Base-by-base conservation (phyloP, 2,329 filamentous ascomycete species). In the Aureobasidium vineae region DNA sequence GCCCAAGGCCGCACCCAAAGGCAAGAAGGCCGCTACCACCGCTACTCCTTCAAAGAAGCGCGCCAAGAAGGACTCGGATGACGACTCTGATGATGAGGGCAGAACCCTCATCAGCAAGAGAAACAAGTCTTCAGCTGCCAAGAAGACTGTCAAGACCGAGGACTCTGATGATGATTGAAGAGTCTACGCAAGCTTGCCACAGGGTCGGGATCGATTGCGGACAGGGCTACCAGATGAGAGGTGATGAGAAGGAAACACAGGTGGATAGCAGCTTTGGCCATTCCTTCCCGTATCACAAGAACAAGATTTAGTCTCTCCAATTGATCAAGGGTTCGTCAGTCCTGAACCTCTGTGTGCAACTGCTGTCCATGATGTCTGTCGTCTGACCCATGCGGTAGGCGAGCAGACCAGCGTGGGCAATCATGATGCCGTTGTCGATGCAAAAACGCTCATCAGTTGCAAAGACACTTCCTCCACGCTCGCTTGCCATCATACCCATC, bases 391-490 rank as follows among this genome's bases (percentile, higher is more conserved):
- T 93, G 77, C 88, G 83, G 76, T 90, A 95, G 1, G 93, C 93
- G 73, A 97, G 77, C 72, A 99, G 79, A 2, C 95, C 95, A 1
- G 95, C 95, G 77, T 99, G 94, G 1, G 95, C 95, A 80, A 99
- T 99, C 95, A 99, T 99, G 75, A 99, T 98, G 57, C 95, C 95
- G 73, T 99, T 99, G 78, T 99, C 95, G 72, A 99, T 99, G 77
- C 95, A 99, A 77, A 97, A 99, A 53, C 95, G 84, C 82, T 99
- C 95, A 76, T 99, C 95, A 0, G 94, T 98, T 28, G 95, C 93
- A 79, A 90, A 97, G 3, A 98, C 91, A 73, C 87, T 93, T 4
- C 95, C 95, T 63, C 92, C 91, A 43, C 95, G 83, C 77, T 97
- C 93, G 52, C 82, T 83, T 19, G 93, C 94, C 95, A 99, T 99